Base-by-base conservation (phyloP, 495 filamentous ascomycete species). In the Penicillium pulvis region DNA sequence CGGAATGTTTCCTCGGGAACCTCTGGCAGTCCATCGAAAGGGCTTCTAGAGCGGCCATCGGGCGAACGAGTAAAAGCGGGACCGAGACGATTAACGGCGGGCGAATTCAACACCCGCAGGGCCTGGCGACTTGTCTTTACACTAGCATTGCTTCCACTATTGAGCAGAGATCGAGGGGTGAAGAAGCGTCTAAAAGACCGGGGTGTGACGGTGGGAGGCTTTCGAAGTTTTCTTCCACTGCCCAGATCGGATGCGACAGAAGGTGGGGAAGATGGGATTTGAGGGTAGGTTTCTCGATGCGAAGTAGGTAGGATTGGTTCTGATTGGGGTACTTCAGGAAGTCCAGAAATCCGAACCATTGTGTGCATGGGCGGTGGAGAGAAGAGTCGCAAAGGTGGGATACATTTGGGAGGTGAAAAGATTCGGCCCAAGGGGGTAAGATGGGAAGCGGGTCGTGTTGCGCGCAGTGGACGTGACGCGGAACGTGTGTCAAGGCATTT, bases 181-280 rank as follows among this genome's bases (percentile, higher is more conserved):
- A 96, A 97, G 76, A 97, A 97, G 30, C 85, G 80, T 42, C 75
- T 85, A 65, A 96, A 96, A 52, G 85, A 87, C 53, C 87, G 78
- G 39, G 89, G 89, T 28, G 89, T 92, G 50, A 92, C 76, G n/a
- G 81, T 75, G 36, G 81, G 80, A 55, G 75, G 75, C 51, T 80
- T 81, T 61, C 71, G 76, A 43, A 67, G 75, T 69, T 75, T 78
- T 57, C 69, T 73, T 51, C 72, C 70, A 56, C 67, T 51, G 17
- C 65, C 75, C 57, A 66, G 68, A 68, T 80, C 75, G 33, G 77
- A 80, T 33, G 71, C 70, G 58, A 78, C 75, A 23, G 77, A 80
- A 42, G 77, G 77, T 39, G 77, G 77, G 64, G 77, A 78, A 33
- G 77, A 79, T 53, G 77, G 77, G 51, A 56, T 56, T 41, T 48